These are phyloP conservation scores for Schizophyllum commune DNA, from an alignment of 1,284 basidiomycete species.

Conservation along the genomic window DNA sequence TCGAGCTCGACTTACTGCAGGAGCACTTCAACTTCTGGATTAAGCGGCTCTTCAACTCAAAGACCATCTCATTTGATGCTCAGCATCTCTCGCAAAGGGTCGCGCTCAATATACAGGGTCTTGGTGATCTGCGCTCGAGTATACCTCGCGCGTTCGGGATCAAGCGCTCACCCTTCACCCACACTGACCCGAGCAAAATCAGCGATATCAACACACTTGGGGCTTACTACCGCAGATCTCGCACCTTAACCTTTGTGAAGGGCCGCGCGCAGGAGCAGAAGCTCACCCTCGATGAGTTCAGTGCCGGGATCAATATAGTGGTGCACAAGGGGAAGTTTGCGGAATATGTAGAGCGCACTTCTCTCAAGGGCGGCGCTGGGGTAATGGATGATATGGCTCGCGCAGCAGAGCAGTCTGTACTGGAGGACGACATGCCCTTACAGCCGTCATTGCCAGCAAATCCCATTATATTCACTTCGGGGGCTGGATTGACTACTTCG, in stretches of 20 bases:
- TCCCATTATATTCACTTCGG: no score
- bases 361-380: not conserved
- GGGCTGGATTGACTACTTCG: no score
- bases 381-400: not conserved
- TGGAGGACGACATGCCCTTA: no score
- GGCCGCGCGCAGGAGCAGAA: not conserved
- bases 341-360: not conserved
- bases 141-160: constrained; percentile 5
- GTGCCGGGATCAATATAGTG: not conserved
- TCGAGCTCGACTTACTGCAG: constrained; percentile 16
- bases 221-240: not conserved
- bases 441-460: no score
- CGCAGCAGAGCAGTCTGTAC: not conserved
- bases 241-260: constrained; percentile 1
- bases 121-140: constrained; percentile 1
- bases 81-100: constrained; percentile 5
- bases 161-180: not conserved
- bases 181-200: not conserved
- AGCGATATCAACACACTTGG: constrained; percentile 4
- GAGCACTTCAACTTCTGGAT: constrained; percentile 19
- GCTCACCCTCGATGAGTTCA: constrained; percentile 1
- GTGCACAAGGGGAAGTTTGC: no score
- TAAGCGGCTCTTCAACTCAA: constrained; percentile 8
- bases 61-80: constrained; percentile 5
- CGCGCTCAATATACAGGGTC: constrained; percentile 4